A percentile compares a stretch with the other conserved stretches of the same genome.
Evolutionary conservation across 2,329 filamentous ascomycete genomes (phyloP).

Genomic region (Lachnellula subtilissima): DNA sequence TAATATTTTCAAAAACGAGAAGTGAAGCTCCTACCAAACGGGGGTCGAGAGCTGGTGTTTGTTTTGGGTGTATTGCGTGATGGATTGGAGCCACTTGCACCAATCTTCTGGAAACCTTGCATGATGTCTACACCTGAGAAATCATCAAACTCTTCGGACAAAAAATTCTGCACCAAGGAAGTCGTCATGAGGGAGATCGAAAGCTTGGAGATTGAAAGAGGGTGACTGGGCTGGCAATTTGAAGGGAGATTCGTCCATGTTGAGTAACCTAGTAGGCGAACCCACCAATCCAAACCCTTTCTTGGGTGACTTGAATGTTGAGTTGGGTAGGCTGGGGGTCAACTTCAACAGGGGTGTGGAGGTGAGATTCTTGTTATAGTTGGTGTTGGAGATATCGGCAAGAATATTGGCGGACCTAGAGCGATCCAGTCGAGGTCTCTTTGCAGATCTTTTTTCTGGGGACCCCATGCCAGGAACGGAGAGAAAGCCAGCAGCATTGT

Average conservation of each 20-base stretch:
- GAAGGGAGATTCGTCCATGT: constrained; percentile 18
- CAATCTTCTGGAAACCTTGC: constrained; percentile 73
- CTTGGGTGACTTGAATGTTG: constrained; percentile 49
- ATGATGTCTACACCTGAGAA: constrained; percentile 63
- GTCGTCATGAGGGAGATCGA: constrained; percentile 41
- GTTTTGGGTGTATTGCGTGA: constrained; percentile 22
- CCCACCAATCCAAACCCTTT: constrained; percentile 49
- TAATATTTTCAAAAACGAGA: constrained; percentile 26
- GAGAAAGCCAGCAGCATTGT: constrained; percentile 37
- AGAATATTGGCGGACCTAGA: constrained; percentile 59
- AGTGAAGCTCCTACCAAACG: constrained; percentile 29
- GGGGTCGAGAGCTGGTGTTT: constrained; percentile 17
- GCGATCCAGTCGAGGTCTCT: constrained; percentile 57
- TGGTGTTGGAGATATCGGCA: constrained; percentile 46
- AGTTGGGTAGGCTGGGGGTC: constrained; percentile 34
- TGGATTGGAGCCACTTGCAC: constrained; percentile 40
- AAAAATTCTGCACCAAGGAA: constrained; percentile 50
- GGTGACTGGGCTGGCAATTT: constrained; percentile 18
- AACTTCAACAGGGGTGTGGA: constrained; percentile 48
- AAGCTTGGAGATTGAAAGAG: constrained; percentile 17
- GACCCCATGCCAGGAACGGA: constrained; percentile 53
- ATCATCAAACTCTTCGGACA: constrained; percentile 55
- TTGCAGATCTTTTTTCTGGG: constrained; percentile 60
- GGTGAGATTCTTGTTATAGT: constrained; percentile 46
- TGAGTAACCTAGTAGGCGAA: constrained; percentile 51